These are phyloP conservation scores for Mycena vulgaris DNA, from an alignment of 768 basidiomycete species.

Conservation along the genomic window DNA sequence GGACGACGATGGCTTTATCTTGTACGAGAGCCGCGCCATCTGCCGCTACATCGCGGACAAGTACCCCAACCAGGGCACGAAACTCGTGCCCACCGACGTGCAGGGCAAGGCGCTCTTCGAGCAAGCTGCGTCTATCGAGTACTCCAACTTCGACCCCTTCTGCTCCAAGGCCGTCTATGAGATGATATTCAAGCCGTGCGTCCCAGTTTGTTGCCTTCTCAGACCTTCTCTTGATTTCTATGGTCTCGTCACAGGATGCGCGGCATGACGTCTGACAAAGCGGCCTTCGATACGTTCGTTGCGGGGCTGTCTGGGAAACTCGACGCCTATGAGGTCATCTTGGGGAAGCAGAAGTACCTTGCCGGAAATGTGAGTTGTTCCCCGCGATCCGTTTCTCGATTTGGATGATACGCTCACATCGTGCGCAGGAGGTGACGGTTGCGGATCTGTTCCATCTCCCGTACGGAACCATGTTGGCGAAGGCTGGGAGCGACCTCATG, in stretches of 20 bases:
- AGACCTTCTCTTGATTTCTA: conserved; percentile 45
- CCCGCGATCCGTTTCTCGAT: neutral
- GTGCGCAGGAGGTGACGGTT: conserved; percentile 55
- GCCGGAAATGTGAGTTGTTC: conserved; percentile 64
- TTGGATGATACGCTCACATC: neutral
- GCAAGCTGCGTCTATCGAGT: conserved; percentile 31
- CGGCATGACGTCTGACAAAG: conserved; percentile 42
- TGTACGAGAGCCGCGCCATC: conserved; percentile 67
- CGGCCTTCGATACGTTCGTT: conserved; percentile 44
- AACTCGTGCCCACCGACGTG: conserved; percentile 56
- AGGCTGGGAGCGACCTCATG: conserved; percentile 53
- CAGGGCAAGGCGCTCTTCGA: conserved; percentile 47
- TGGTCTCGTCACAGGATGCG: neutral
- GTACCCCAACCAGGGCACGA: conserved; percentile 55
- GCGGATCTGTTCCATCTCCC: conserved; percentile 64
- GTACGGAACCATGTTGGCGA: conserved; percentile 47
- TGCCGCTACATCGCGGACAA: conserved; percentile 61
- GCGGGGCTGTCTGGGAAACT: conserved; percentile 56
- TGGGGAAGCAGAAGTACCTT: conserved; percentile 67
- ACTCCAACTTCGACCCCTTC: conserved; percentile 19
- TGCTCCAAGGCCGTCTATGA: conserved; percentile 4
- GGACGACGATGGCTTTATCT: conserved; percentile 62
- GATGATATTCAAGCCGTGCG: conserved; percentile 34
- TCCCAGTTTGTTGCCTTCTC: neutral
- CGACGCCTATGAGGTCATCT: conserved; percentile 67